A percentile compares a stretch with the other conserved stretches of the same genome.
Conservation (phyloP, 2,329 filamentous ascomycete species). For the Zasmidium cellare region DNA sequence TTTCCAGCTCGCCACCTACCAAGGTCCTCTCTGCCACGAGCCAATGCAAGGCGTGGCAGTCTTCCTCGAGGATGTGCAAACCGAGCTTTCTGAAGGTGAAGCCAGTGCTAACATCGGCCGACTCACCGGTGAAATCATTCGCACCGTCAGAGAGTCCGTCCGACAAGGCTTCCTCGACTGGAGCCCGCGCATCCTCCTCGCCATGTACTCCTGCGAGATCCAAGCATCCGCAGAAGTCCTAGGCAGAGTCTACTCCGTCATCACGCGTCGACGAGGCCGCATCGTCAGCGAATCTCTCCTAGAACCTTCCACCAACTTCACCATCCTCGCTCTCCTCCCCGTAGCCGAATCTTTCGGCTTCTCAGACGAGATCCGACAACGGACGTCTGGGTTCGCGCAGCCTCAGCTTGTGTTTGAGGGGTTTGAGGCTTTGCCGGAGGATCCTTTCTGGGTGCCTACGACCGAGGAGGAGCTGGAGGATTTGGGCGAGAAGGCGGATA, state of each 20-base stretch:
- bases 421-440: slow-evolving; percentile 89
- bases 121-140: slow-evolving; percentile 90
- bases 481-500: slow-evolving; percentile 87
- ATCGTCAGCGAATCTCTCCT: slow-evolving; percentile 91
- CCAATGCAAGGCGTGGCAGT: slow-evolving; percentile 92
- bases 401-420: slow-evolving; percentile 93
- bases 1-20: slow-evolving; percentile 86
- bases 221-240: slow-evolving; percentile 94
- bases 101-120: slow-evolving; percentile 70
- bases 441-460: slow-evolving; percentile 96
- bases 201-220: slow-evolving; percentile 98
- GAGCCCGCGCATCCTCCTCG: slow-evolving; percentile 90
- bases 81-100: slow-evolving; percentile 58
- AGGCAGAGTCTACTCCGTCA: slow-evolving; percentile 92
- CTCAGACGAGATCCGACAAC: slow-evolving; percentile 92
- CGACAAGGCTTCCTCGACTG: slow-evolving; percentile 88
- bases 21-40: slow-evolving; percentile 89
- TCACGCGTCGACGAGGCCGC: slow-evolving; percentile 86
- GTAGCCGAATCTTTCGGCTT: slow-evolving; percentile 97
- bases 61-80: slow-evolving; percentile 75
- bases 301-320: slow-evolving; percentile 95
- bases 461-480: slow-evolving; percentile 97
- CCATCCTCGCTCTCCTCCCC: slow-evolving; percentile 81
- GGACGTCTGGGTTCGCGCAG: slow-evolving; percentile 84
- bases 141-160: slow-evolving; percentile 81